Percentiles rank a stretch among this genome's conserved stretches.
These are phyloP conservation scores for Phaffia australis DNA, from an alignment of 768 basidiomycete species.

Conservation along the genomic window DNA sequence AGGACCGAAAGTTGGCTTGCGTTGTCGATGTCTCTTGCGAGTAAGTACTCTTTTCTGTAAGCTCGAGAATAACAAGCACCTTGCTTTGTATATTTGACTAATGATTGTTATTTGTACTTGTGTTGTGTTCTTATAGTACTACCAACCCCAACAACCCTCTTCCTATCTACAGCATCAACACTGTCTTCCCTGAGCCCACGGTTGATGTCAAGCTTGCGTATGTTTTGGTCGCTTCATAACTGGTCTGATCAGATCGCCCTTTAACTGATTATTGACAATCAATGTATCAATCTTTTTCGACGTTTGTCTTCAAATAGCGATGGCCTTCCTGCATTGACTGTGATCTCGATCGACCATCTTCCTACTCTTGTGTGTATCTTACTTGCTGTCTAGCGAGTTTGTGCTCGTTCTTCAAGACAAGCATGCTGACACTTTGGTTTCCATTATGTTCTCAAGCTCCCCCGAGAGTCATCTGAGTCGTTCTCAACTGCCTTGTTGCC, in stretches of 20 bases:
- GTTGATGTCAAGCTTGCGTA: constrained; percentile 73
- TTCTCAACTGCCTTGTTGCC: constrained; percentile 82
- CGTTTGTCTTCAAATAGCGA: neutral
- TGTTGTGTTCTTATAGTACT: constrained; percentile 42
- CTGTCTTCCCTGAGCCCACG: constrained; percentile 83
- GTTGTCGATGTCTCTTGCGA: constrained; percentile 98
- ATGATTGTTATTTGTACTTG: neutral
- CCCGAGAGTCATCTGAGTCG: constrained; percentile 92
- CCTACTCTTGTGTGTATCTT: constrained; percentile 55
- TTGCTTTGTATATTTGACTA: neutral
- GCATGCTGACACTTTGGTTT: neutral
- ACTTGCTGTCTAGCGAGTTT: neutral
- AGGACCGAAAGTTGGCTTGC: constrained; percentile 56
- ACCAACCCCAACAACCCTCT: constrained; percentile 98
- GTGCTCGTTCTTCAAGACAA: neutral
- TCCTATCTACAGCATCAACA: constrained; percentile 85
- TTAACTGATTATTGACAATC: neutral
- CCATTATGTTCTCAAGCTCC: constrained; percentile 43
- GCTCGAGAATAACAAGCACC: neutral
- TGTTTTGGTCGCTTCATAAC: constrained; percentile 34
- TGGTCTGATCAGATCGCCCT: neutral
- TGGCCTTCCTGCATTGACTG: constrained; percentile 59
- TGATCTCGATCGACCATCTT: constrained; percentile 93
- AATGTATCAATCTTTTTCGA: constrained; percentile 15
- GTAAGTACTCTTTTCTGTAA: constrained; percentile 28